phyloP scores from a whole-genome alignment of 116 monocot genomes.

The Dioscorea cayenensis region DNA sequence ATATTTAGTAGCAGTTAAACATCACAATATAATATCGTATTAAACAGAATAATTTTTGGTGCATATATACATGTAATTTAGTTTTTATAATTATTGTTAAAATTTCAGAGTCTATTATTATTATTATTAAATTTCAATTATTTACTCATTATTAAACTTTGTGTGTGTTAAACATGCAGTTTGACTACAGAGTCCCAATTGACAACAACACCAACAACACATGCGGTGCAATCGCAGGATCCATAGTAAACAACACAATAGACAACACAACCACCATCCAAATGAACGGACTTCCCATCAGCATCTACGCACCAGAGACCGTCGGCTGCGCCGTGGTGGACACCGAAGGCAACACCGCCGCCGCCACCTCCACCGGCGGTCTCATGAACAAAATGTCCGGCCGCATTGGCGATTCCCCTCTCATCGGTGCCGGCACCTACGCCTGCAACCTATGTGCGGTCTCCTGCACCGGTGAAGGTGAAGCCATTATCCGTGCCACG shows the following conservation, averaged over 20 bases:
- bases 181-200: slow-evolving; percentile 77
- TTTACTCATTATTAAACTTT: too few species aligned
- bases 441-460: slow-evolving; percentile 70
- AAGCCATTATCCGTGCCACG: slow-evolving; percentile 79
- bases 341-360: slow-evolving; percentile 44
- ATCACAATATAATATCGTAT: too few species aligned
- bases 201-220: background rate
- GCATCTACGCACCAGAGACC: slow-evolving; percentile 86
- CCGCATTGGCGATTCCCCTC: slow-evolving; percentile 86
- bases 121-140: too few species aligned
- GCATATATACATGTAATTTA: too few species aligned
- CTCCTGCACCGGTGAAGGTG: slow-evolving; percentile 91
- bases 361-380: slow-evolving; percentile 90
- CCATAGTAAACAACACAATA: slow-evolving; percentile 1
- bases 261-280: slow-evolving; percentile 22
- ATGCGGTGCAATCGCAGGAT: slow-evolving; percentile 30
- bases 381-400: slow-evolving; percentile 93
- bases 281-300: slow-evolving; percentile 93
- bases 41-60: too few species aligned
- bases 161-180: slow-evolving; percentile 29
- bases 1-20: too few species aligned
- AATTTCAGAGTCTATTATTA: too few species aligned
- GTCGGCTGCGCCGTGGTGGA: slow-evolving; percentile 94
- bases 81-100: too few species aligned
- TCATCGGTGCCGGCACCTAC: slow-evolving; percentile 91